Conservation (phyloP, 176 grass and related monocot genomes). For the Lolium multiflorum region DNA sequence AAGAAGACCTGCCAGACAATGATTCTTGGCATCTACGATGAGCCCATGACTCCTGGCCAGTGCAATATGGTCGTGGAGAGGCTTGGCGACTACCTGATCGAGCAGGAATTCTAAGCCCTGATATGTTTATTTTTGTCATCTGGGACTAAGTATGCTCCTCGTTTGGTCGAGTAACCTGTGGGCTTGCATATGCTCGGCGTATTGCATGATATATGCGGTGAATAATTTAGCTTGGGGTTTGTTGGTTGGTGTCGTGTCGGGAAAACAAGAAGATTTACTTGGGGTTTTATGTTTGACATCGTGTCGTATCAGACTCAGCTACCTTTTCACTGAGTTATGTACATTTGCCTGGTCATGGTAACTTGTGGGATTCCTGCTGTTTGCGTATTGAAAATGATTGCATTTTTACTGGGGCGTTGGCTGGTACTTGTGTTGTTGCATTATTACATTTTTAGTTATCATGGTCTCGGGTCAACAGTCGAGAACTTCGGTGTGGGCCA, state of each 20-base stretch:
- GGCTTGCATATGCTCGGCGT: conserved; percentile 46
- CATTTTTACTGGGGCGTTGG: conserved; percentile 29
- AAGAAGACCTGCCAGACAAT: conserved; percentile 74
- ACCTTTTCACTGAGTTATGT: conserved; percentile 55
- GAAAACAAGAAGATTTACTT: conserved; percentile 36
- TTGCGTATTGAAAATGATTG: conserved; percentile 54
- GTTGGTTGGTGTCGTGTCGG: conserved; percentile 47
- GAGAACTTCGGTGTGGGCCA: neutral
- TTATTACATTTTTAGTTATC: neutral
- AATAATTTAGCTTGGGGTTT: conserved; percentile 69
- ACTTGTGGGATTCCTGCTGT: conserved; percentile 43
- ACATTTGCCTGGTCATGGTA: conserved; percentile 60
- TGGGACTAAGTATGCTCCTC: conserved; percentile 55
- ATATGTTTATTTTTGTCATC: conserved; percentile 55
- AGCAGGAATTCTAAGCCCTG: conserved; percentile 66
- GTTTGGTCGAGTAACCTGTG: conserved; percentile 55
- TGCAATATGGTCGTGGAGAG: conserved; percentile 94
- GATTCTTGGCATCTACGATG: conserved; percentile 86
- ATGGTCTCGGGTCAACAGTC: neutral
- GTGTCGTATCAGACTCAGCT: conserved; percentile 53
- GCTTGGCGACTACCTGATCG: conserved; percentile 87
- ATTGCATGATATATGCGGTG: conserved; percentile 59
- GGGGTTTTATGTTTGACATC: conserved; percentile 54
- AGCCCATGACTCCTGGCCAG: conserved; percentile 90
- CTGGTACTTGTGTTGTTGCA: neutral